Evolutionary conservation across 2,329 filamentous ascomycete genomes (phyloP).

Genomic region (Stemphylium vesicarium): DNA sequence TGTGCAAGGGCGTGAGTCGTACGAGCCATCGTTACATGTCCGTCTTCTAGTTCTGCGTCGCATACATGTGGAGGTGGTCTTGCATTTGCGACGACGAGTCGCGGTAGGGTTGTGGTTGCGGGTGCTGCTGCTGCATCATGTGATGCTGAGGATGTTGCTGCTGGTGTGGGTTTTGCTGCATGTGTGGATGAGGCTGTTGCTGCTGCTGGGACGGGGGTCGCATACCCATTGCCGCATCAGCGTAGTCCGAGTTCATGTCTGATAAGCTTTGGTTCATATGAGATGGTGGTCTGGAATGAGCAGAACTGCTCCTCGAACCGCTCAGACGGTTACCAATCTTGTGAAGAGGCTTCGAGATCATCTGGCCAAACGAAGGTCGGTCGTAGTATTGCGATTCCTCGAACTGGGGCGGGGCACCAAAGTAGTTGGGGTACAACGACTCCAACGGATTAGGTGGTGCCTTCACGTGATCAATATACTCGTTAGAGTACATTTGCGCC

Average conservation of each 20-base stretch:
- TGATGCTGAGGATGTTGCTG: constrained; percentile 31
- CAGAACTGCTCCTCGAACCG: constrained; percentile 31
- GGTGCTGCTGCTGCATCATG: constrained; percentile 26
- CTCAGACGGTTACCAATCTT: constrained; percentile 40
- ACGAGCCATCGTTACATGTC: constrained; percentile 5
- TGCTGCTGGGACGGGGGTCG: constrained; percentile 29
- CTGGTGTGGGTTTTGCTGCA: constrained; percentile 23
- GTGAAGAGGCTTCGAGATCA: constrained; percentile 43
- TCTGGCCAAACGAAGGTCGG: constrained; percentile 43
- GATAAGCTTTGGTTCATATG: constrained; percentile 26
- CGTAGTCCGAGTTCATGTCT: constrained; percentile 34
- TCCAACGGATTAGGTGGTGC: constrained; percentile 38
- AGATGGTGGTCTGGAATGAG: constrained; percentile 32
- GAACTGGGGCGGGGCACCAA: constrained; percentile 42
- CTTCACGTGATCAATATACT: constrained; percentile 42
- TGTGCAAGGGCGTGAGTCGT: constrained; percentile 2
- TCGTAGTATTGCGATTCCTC: constrained; percentile 48
- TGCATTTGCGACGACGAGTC: constrained; percentile 27
- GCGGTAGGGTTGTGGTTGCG: constrained; percentile 26
- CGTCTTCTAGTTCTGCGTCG: constrained; percentile 23
- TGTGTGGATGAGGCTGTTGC: constrained; percentile 21
- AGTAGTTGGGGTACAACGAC: constrained; percentile 45
- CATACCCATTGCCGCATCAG: constrained; percentile 27
- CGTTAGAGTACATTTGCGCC: constrained; percentile 22
- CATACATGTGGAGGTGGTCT: constrained; percentile 33